A percentile compares a stretch with the other conserved stretches of the same genome.
phyloP scores from a whole-genome alignment of 2,329 filamentous ascomycete species.

The Gliomastix tumulicola region DNA sequence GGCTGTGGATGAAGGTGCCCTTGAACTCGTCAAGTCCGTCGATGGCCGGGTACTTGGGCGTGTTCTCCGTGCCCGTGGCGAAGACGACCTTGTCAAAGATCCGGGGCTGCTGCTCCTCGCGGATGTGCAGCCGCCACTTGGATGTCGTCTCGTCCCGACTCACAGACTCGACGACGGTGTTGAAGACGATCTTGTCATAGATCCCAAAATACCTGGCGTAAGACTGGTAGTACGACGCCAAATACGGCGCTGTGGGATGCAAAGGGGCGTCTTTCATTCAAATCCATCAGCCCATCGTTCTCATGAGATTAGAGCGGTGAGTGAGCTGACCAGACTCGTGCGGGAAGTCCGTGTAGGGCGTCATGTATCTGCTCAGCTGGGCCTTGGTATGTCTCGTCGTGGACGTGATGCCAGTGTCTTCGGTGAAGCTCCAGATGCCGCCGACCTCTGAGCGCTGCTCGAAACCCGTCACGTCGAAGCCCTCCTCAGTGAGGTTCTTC shows the following conservation, averaged over 20 bases:
- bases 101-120: constrained; percentile 5
- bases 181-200: constrained; percentile 9
- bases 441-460: constrained; percentile 13
- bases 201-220: constrained; percentile 13
- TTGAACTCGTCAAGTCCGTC: constrained; percentile 10
- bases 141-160: constrained; percentile 3
- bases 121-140: constrained; percentile 11
- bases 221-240: constrained; percentile 11
- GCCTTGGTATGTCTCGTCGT: constrained; percentile 9
- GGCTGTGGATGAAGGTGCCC: constrained; percentile 12
- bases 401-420: constrained; percentile 12
- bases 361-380: constrained; percentile 16
- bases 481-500: constrained; percentile 13
- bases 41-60: constrained; percentile 8
- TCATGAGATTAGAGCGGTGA: no score
- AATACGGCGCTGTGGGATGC: constrained; percentile 7
- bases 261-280: constrained; percentile 12
- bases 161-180: constrained; percentile 5
- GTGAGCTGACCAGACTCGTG: constrained; percentile 10
- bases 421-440: constrained; percentile 13
- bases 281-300: no score
- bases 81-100: constrained; percentile 15
- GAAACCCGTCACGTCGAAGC: constrained; percentile 13
- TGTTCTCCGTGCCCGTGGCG: constrained; percentile 11
- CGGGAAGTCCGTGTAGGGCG: constrained; percentile 13